Conservation (phyloP, 2,329 filamentous ascomycete genomes). For the Stemphylium beticola region DNA sequence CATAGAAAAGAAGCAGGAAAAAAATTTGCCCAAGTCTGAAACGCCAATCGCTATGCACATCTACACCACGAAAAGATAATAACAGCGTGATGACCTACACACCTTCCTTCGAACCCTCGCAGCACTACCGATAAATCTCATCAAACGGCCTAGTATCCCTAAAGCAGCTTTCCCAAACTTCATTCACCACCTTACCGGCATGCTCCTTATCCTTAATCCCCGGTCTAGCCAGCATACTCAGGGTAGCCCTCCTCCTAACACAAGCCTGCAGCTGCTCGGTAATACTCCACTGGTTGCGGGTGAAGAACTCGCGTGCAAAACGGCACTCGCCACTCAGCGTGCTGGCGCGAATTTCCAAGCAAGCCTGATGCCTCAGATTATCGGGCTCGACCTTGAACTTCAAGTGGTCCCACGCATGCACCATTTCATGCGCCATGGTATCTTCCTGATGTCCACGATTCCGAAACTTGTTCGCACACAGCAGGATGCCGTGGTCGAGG, state of each 20-base stretch:
- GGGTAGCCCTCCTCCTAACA: constrained; percentile 78
- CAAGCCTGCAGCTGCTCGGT: constrained; percentile 95
- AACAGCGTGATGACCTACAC: neutral
- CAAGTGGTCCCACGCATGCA: constrained; percentile 93
- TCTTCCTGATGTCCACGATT: constrained; percentile 86
- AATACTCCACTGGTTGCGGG: constrained; percentile 82
- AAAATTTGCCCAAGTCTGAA: neutral
- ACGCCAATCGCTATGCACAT: constrained; percentile 8
- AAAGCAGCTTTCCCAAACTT: constrained; percentile 99
- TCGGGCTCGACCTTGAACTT: constrained; percentile 87
- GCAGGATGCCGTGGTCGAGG: constrained; percentile 82
- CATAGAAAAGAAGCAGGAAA: no score
- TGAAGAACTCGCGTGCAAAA: constrained; percentile 85
- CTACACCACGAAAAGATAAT: neutral
- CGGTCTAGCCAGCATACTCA: constrained; percentile 79
- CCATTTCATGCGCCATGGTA: constrained; percentile 95
- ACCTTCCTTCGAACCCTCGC: neutral
- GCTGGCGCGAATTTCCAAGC: constrained; percentile 93
- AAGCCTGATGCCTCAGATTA: constrained; percentile 88
- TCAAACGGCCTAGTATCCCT: constrained; percentile 93
- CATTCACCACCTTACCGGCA: constrained; percentile 86
- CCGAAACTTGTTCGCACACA: constrained; percentile 91
- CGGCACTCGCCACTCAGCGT: constrained; percentile 94
- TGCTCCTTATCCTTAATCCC: constrained; percentile 84
- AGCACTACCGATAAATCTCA: constrained; percentile 79